Conservation (phyloP, 345 rosid genomes). For the Cardamine chenopodiifolia region DNA sequence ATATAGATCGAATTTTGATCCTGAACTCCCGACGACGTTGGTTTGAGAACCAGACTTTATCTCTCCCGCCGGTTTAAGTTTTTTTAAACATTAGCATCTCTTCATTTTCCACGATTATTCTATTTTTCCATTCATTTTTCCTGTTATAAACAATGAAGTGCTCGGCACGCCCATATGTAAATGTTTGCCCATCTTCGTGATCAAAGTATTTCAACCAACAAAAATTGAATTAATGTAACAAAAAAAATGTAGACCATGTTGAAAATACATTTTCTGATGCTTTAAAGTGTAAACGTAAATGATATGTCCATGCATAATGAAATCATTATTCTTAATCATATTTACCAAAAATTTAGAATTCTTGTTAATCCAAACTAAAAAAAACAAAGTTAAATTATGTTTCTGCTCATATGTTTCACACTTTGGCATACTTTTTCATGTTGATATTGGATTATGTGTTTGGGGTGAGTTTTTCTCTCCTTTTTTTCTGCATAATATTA, state of each 20-base stretch:
- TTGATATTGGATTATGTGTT: background rate
- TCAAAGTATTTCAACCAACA: background rate
- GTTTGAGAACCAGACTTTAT: constrained; percentile 23
- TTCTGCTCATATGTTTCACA: background rate
- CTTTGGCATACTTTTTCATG: background rate
- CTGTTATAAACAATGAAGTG: constrained; percentile 20
- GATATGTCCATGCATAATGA: background rate
- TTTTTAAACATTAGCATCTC: background rate
- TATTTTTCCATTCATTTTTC: constrained; percentile 4
- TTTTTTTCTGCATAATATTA: background rate
- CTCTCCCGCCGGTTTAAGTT: background rate
- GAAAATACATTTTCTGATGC: background rate
- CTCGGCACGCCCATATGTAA: constrained; percentile 32
- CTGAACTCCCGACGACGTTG: constrained; percentile 12
- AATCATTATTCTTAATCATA: background rate
- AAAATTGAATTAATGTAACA: constrained; percentile 4
- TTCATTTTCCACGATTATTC: background rate
- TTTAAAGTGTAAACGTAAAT: background rate
- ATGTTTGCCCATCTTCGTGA: constrained; percentile 2
- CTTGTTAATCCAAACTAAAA: background rate
- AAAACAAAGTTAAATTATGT: background rate
- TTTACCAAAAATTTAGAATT: background rate
- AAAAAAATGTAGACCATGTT: background rate
- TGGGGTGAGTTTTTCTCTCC: background rate
- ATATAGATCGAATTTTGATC: constrained; percentile 13